Percentiles rank a stretch among this genome's conserved stretches.
These are phyloP conservation scores for Coemansia sp. DNA, from an alignment of 192 early-diverging fungal genomes.

Conservation along the genomic window DNA sequence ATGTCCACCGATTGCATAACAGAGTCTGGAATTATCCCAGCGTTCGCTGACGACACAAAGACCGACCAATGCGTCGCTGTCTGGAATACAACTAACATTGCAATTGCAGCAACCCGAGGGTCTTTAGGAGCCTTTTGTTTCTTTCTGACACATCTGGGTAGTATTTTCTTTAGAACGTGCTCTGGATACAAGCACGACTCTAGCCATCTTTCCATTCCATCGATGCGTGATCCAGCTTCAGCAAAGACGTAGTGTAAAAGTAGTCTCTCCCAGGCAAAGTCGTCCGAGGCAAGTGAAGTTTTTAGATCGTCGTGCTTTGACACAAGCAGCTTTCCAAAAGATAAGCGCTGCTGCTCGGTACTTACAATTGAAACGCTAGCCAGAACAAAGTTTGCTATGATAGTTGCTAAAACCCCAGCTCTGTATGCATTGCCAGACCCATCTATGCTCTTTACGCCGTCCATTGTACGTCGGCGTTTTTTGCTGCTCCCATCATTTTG, in stretches of 20 bases:
- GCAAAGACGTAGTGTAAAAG: slow-evolving; percentile 44
- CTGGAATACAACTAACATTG: slow-evolving; percentile 45
- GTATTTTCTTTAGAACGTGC: slow-evolving; percentile 10
- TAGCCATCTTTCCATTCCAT: slow-evolving; percentile 37
- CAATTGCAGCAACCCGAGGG: slow-evolving; percentile 13
- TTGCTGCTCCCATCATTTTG: background rate
- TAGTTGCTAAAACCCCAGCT: slow-evolving; percentile 19
- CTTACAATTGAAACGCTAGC: slow-evolving; percentile 22
- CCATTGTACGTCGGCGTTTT: slow-evolving; percentile 26
- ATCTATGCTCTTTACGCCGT: background rate
- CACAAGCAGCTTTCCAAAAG: slow-evolving; percentile 14
- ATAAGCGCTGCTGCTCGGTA: slow-evolving; percentile 43
- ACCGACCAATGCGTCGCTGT: slow-evolving; percentile 42
- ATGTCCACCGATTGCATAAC: slow-evolving; percentile 12
- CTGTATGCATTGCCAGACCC: background rate
- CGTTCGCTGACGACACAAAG: slow-evolving; percentile 20
- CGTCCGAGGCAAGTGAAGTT: slow-evolving; percentile 2
- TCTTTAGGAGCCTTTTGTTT: background rate
- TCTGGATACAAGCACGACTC: slow-evolving; percentile 27
- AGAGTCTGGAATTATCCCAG: slow-evolving; percentile 27
- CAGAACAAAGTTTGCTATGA: slow-evolving; percentile 32
- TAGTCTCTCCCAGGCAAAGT: slow-evolving; percentile 27
- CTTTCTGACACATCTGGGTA: slow-evolving; percentile 12
- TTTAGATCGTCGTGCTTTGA: slow-evolving; percentile 11
- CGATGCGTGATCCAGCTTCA: slow-evolving; percentile 33